Percentiles rank a stretch among this genome's conserved stretches.
Evolutionary conservation across 495 filamentous ascomycete genomes (phyloP).

Genomic region (Aeminium ludgeri): DNA sequence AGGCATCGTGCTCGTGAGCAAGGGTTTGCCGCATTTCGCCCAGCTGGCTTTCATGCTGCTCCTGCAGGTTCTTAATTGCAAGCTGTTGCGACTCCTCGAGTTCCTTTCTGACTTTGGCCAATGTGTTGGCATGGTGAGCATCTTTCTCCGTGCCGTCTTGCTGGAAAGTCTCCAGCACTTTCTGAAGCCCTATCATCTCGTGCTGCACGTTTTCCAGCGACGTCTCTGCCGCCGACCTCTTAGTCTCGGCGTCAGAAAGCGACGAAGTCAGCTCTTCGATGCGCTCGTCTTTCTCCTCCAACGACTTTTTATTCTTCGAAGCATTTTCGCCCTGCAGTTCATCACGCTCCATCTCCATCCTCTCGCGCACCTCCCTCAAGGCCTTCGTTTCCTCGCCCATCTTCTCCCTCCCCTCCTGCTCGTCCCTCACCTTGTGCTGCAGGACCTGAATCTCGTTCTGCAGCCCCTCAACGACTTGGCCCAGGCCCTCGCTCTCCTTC

Average conservation of each 20-base stretch:
- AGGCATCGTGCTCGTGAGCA: neutral
- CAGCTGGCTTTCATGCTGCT: slow-evolving; percentile 1
- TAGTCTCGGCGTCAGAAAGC: slow-evolving; percentile 7
- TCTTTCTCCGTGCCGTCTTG: slow-evolving; percentile 4
- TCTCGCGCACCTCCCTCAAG: neutral
- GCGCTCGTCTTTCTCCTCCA: neutral
- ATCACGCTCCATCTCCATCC: neutral
- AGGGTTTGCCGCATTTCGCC: neutral
- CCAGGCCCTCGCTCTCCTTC: neutral
- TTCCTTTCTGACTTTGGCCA: slow-evolving; percentile 1
- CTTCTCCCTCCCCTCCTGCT: neutral
- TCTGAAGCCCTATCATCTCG: slow-evolving; percentile 9
- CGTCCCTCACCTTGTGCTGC: slow-evolving; percentile 5
- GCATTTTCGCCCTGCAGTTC: neutral
- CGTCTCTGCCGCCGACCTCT: slow-evolving; percentile 1
- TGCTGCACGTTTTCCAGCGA: neutral
- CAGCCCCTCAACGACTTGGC: neutral
- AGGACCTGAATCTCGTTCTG: slow-evolving; percentile 5
- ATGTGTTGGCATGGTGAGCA: neutral
- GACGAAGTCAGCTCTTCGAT: slow-evolving; percentile 4
- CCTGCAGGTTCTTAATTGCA: neutral
- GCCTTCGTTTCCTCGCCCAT: neutral
- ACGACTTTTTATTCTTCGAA: neutral
- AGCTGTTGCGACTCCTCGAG: neutral
- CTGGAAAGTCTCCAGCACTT: slow-evolving; percentile 5